phyloP scores from a whole-genome alignment of 345 rosid genomes.

The Eucalyptus brandiana region DNA sequence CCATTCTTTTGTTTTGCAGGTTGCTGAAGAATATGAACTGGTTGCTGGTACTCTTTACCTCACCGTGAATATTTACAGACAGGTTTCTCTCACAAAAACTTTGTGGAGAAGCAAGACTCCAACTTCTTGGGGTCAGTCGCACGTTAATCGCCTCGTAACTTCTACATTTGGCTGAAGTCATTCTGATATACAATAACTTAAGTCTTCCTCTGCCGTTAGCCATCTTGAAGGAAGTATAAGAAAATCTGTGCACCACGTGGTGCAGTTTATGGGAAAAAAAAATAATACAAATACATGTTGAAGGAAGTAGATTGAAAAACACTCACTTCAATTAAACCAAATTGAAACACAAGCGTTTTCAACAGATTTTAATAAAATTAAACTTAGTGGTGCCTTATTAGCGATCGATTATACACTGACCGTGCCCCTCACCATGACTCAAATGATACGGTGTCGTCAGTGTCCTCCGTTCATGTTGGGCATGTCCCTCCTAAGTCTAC shows the following conservation, averaged over 20 bases:
- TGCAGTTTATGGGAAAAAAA: too few species aligned
- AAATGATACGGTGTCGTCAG: too few species aligned
- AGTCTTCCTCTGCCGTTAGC: neutral
- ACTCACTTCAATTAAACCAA: too few species aligned
- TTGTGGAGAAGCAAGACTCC: conserved; percentile 73
- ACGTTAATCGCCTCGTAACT: conserved; percentile 96
- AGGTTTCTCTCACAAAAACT: conserved; percentile 60
- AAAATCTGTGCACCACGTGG: conserved; percentile 62
- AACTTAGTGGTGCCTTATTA: too few species aligned
- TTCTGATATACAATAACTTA: neutral
- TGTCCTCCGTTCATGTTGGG: too few species aligned
- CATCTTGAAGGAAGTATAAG: conserved; percentile 65
- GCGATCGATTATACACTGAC: too few species aligned
- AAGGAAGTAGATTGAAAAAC: too few species aligned
- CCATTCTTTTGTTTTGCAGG: conserved; percentile 26
- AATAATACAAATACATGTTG: too few species aligned
- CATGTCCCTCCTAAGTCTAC: too few species aligned
- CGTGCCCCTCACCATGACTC: too few species aligned
- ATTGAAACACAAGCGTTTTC: too few species aligned
- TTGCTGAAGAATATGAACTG: conserved; percentile 76
- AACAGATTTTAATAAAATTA: too few species aligned
- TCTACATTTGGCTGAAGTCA: neutral
- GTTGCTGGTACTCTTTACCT: conserved; percentile 95
- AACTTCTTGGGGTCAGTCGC: conserved; percentile 87
- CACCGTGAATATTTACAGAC: conserved; percentile 78